phyloP scores from a whole-genome alignment of 1,284 basidiomycete genomes.

The Trichosporon faecale region DNA sequence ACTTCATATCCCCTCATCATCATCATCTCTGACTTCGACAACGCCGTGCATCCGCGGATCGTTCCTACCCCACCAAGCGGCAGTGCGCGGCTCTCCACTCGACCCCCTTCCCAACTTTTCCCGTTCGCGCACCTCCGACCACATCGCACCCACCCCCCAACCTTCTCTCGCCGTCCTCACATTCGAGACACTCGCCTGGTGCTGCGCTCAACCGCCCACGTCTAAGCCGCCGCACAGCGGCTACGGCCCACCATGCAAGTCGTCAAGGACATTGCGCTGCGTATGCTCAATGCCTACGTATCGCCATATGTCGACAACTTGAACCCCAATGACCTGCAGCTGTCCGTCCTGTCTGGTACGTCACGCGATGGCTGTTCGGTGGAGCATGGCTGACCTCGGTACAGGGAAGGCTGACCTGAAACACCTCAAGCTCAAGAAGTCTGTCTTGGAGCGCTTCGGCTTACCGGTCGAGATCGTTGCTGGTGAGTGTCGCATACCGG shows the following conservation, averaged over 20 bases:
- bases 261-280: conserved; percentile 44
- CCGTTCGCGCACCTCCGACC: neutral
- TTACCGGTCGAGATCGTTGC: conserved; percentile 95
- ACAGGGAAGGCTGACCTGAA: conserved; percentile 78
- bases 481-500: conserved; percentile 56
- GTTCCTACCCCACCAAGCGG: neutral
- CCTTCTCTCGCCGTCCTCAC: neutral
- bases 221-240: conserved; percentile 13
- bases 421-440: conserved; percentile 84
- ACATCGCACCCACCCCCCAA: neutral
- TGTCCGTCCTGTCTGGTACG: conserved; percentile 86
- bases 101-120: neutral
- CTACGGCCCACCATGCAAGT: conserved; percentile 38
- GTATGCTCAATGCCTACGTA: conserved; percentile 82
- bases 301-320: conserved; percentile 96
- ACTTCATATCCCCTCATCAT: neutral
- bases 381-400: conserved; percentile 11
- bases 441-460: conserved; percentile 91
- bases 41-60: neutral
- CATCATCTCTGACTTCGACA: neutral
- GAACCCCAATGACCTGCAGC: conserved; percentile 89
- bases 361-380: neutral
- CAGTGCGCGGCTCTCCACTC: neutral
- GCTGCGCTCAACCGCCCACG: neutral
- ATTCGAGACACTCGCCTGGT: neutral